Conservation (phyloP, 2,329 filamentous ascomycete species). For the Apiospora phragmitis region DNA sequence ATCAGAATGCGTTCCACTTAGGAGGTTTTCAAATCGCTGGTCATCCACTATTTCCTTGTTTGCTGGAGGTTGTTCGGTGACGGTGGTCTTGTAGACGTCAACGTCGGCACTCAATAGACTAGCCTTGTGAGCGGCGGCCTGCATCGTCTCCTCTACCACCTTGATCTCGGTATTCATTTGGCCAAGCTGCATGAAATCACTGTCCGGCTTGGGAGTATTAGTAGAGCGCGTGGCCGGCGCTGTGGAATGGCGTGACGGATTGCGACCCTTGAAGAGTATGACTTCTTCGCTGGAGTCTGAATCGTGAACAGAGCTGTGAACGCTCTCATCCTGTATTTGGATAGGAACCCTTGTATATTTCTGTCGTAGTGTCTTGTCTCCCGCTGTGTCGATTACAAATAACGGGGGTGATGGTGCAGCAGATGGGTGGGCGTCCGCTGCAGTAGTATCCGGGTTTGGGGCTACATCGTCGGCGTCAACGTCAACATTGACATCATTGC, state of each 20-base stretch:
- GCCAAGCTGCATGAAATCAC: conserved; percentile 19
- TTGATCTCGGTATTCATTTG: conserved; percentile 36
- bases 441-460: not conserved
- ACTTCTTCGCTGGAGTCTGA: conserved; percentile 72
- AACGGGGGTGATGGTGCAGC: not conserved
- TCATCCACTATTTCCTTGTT: not conserved
- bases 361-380: conserved; percentile 26
- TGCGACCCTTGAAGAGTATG: conserved; percentile 65
- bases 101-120: not conserved
- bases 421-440: not conserved
- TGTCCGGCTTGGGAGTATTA: conserved; percentile 22
- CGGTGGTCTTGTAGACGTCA: not conserved
- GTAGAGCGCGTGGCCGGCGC: not conserved
- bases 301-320: conserved; percentile 16
- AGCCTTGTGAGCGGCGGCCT: not conserved
- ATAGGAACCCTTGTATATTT: not conserved
- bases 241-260: conserved; percentile 18
- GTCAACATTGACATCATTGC: not conserved
- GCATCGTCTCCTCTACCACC: conserved; percentile 26
- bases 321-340: not conserved
- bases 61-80: not conserved
- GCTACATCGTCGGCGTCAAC: not conserved
- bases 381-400: conserved; percentile 19
- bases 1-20: conserved; percentile 20
- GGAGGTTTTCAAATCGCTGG: not conserved